Base-by-base conservation (phyloP, 75 land plant genomes). In the Pinus albicaulis region DNA sequence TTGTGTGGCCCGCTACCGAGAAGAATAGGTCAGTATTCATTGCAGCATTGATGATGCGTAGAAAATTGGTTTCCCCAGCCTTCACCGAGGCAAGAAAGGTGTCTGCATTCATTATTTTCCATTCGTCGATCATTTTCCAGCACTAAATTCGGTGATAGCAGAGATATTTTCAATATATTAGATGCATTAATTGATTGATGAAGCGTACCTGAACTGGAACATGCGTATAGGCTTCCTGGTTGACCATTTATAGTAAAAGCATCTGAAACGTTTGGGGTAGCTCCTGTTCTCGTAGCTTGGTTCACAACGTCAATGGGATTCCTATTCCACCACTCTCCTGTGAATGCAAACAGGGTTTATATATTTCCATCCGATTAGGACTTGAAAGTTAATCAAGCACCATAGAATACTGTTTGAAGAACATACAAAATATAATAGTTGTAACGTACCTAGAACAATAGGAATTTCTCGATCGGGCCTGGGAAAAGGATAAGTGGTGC, bases 31-130 rank as follows among this genome's bases (percentile, higher is more conserved):
- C 79, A 52, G 75, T 79, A 71, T 92, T 88, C 28, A 92, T 62
- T n/a, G 89, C 95, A 53, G 95, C 84, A 81, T 92, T 92, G 66
- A 92, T 84, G 52, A 92, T 24, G 55, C 93, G 75, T 13, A 90
- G 76, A 17, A 92, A 88, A 24, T 79, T 57, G 0, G 90, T 92
- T 65, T 85, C 80, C 13, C 89, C 93, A 0, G 77, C 20, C 1
- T 61, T 62, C 57, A 93, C 77, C 0, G 68, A 76, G 53, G 86
- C 56, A 24, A 14, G 66, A 28, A 38, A 55, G 0, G 88, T 84
- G n/a, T 82, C 95, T 90, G 85, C 70, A 56, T 12, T 25, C 41
- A 26, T 76, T 75, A 14, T 80, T 83, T 58, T 73, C 77, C 62
- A 77, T 72, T 19, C 76, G 81, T 5, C 77, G 79, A 55, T 84